Conservation (phyloP, 441 rosid genomes). For the Corymbia citriodora region DNA sequence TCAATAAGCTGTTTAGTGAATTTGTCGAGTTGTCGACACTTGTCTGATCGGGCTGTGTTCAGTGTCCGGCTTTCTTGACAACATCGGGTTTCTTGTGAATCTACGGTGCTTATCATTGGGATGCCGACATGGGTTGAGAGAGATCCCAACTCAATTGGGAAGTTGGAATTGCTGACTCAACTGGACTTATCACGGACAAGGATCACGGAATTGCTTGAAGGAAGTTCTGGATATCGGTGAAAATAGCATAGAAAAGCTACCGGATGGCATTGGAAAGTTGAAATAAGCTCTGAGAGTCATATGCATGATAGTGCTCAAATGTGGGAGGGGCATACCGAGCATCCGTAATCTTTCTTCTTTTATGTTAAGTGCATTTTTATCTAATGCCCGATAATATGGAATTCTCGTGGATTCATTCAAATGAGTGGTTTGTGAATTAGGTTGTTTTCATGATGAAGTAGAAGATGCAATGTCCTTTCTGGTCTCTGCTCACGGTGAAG, state of each 20-base stretch:
- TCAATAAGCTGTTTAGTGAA: not conserved
- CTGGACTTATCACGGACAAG: not conserved
- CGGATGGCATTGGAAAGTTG: not conserved
- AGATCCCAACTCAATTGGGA: not conserved
- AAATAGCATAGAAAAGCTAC: not conserved
- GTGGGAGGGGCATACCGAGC: not conserved
- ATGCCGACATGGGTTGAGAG: not conserved
- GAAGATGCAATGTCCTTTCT: fast-evolving
- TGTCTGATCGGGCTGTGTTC: not conserved
- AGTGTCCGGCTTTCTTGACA: not conserved
- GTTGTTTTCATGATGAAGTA: not conserved
- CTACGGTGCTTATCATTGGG: not conserved
- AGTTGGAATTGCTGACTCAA: not conserved
- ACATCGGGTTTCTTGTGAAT: not conserved
- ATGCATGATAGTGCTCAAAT: not conserved
- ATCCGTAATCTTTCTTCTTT: not conserved
- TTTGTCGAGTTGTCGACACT: not conserved
- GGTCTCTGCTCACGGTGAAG: not conserved
- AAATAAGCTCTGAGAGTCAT: not conserved
- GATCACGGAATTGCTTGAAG: not conserved
- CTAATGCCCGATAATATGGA: not conserved
- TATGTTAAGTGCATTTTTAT: not conserved
- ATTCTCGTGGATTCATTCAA: not conserved
- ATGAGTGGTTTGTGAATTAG: not conserved
- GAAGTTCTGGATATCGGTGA: not conserved